Evolutionary conservation across 345 rosid genomes (phyloP).

Genomic region (Boechera stricta): DNA sequence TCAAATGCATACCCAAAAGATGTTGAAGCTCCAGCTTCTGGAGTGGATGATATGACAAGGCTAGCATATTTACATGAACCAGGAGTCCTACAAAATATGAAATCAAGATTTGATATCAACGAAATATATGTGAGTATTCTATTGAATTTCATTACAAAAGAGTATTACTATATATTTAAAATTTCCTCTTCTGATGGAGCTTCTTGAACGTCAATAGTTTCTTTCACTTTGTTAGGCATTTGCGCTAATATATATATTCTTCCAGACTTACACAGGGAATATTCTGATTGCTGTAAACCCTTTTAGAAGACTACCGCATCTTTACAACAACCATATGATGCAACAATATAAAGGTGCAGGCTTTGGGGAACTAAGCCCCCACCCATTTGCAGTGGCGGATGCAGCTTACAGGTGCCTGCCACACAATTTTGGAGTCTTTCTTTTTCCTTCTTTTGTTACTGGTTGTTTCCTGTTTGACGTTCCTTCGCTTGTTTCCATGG

Average conservation of each 20-base stretch:
- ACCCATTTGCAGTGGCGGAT: constrained; percentile 99
- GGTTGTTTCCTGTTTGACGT: constrained; percentile 25
- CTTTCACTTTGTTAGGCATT: constrained; percentile 25
- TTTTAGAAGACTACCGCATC: constrained; percentile 89
- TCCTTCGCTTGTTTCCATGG: constrained; percentile 32
- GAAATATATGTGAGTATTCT: constrained; percentile 84
- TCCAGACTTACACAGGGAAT: constrained; percentile 92
- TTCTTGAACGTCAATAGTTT: constrained; percentile 22
- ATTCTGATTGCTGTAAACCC: constrained; percentile 99
- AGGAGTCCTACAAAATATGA: constrained; percentile 90
- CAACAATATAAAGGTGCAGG: constrained; percentile 93
- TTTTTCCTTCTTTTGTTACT: constrained; percentile 9
- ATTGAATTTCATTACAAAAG: neutral
- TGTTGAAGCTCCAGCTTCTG: constrained; percentile 82
- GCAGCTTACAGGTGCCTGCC: constrained; percentile 80
- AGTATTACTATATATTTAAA: neutral
- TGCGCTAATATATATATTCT: constrained; percentile 22
- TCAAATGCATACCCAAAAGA: constrained; percentile 84
- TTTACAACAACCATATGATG: constrained; percentile 94
- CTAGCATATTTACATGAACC: constrained; percentile 98
- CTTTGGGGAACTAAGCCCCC: constrained; percentile 97
- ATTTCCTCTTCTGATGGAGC: neutral
- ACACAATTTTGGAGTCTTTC: constrained; percentile 21
- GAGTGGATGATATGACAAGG: constrained; percentile 99
- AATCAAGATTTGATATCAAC: constrained; percentile 91